These are phyloP conservation scores for Citrullus amarus DNA, from an alignment of 306 rosid species.

Conservation along the genomic window DNA sequence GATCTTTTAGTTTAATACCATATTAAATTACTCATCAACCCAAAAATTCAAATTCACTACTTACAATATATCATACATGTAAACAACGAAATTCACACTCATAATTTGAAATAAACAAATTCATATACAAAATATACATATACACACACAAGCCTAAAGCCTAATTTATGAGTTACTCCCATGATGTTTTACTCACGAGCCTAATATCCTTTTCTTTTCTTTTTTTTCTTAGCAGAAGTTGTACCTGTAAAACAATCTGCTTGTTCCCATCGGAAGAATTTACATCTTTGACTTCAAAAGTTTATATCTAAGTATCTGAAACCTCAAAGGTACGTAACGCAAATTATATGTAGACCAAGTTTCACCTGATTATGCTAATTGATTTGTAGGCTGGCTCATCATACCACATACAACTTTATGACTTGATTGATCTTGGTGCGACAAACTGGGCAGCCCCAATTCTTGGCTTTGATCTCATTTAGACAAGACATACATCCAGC, in stretches of 20 bases:
- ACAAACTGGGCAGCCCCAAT: conserved; percentile 98
- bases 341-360: neutral
- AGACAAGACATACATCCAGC: conserved; percentile 97
- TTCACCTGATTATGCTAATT: neutral
- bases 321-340: neutral
- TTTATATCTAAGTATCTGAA: neutral
- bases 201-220: neutral
- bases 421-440: conserved; percentile 75
- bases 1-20: no score
- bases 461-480: conserved; percentile 67
- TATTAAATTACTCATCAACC: no score
- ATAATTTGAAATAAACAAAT: neutral
- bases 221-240: neutral
- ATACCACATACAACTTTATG: conserved; percentile 63
- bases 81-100: neutral
- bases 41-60: no score
- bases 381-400: conserved; percentile 21
- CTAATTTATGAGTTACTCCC: neutral
- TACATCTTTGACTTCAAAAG: neutral
- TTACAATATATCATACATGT: no score
- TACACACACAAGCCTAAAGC: neutral
- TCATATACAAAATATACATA: neutral
- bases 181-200: neutral
- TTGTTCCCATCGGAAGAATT: neutral
- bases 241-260: neutral